Conservation (phyloP, 495 filamentous ascomycete genomes). For the Talaromyces liani region DNA sequence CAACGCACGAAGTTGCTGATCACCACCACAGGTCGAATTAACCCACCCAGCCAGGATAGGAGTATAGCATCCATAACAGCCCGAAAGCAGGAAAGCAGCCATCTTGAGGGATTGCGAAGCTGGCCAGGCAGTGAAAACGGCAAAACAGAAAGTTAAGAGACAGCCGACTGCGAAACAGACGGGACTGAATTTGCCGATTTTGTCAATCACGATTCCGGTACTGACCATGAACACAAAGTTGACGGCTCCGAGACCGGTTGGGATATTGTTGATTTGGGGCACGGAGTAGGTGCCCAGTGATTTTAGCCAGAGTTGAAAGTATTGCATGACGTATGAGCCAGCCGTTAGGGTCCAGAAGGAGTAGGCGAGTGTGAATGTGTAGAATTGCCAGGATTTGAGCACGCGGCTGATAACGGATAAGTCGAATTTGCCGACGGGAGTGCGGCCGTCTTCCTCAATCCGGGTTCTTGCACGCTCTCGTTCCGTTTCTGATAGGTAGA, state of each 20-base stretch:
- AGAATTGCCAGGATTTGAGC: slow-evolving; percentile 26
- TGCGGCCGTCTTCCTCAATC: background rate
- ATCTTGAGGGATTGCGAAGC: slow-evolving; percentile 10
- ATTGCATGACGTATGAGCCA: slow-evolving; percentile 10
- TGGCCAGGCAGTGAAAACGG: slow-evolving; percentile 13
- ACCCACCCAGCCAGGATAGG: slow-evolving; percentile 15
- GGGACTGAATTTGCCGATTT: background rate
- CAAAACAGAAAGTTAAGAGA: slow-evolving; percentile 1
- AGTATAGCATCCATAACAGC: slow-evolving; percentile 12
- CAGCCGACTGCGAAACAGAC: background rate
- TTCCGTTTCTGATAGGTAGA: background rate
- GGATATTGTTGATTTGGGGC: background rate
- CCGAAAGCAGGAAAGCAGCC: slow-evolving; percentile 11
- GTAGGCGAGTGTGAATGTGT: slow-evolving; percentile 21
- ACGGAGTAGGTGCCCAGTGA: background rate
- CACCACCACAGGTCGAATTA: slow-evolving; percentile 12
- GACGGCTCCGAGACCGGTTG: background rate
- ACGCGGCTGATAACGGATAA: slow-evolving; percentile 22
- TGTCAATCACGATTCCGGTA: background rate
- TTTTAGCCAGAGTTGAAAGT: background rate
- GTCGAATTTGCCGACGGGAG: slow-evolving; percentile 6
- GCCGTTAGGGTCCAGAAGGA: slow-evolving; percentile 10
- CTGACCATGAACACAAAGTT: background rate
- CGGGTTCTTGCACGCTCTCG: background rate
- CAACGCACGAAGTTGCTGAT: slow-evolving; percentile 15